Evolutionary conservation across 2,329 filamentous ascomycete genomes (phyloP).

Genomic region (Penicillium rolfsii): DNA sequence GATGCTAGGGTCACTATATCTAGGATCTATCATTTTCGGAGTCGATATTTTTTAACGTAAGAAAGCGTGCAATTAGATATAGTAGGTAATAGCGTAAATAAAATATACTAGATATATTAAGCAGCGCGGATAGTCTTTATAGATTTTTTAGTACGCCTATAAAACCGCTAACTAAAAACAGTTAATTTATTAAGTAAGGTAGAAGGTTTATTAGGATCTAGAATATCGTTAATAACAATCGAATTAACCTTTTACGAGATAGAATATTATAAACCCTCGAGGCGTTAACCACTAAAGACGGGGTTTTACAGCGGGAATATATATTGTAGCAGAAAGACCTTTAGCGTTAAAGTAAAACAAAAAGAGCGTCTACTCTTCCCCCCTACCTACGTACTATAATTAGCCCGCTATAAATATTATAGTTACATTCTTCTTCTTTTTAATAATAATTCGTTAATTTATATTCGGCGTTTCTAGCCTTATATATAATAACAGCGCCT

Average conservation of each 20-base stretch:
- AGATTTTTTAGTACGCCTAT: background rate
- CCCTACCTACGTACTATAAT: background rate
- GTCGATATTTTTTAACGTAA: background rate
- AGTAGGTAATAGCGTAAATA: background rate
- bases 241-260: constrained; percentile 1
- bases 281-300: background rate
- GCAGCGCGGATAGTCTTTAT: constrained; percentile 1
- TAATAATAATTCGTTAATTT: background rate
- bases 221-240: background rate
- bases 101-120: background rate
- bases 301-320: background rate
- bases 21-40: background rate
- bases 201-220: constrained; percentile 1
- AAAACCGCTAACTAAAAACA: background rate
- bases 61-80: constrained; percentile 1
- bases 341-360: constrained; percentile 1
- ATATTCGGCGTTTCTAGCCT: background rate
- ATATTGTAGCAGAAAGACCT: background rate
- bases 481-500: background rate
- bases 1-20: background rate
- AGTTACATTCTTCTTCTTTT: constrained; percentile 2
- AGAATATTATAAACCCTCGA: constrained; percentile 3
- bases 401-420: background rate
- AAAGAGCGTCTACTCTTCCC: background rate
- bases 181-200: background rate